Conservation (phyloP, 2,329 filamentous ascomycete genomes). For the Pseudopithomyces chartarum region DNA sequence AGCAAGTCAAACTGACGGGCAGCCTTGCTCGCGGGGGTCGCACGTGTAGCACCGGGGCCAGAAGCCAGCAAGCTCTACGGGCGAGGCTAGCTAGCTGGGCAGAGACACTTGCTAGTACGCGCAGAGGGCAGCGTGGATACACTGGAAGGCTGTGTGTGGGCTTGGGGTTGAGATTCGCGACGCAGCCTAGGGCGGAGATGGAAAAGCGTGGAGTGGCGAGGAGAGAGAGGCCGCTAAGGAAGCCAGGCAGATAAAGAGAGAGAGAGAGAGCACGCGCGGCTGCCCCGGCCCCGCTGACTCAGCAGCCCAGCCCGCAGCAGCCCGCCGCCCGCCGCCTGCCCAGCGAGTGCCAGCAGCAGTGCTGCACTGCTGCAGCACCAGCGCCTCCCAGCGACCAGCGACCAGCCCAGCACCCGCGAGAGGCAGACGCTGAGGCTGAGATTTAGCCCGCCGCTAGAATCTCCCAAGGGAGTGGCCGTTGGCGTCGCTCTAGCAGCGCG, state of each 20-base stretch:
- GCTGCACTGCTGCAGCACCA: neutral
- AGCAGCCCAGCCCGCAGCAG: constrained; percentile 6
- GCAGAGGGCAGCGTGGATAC: constrained; percentile 5
- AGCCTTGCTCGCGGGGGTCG: constrained; percentile 22
- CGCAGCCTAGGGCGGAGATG: constrained; percentile 42
- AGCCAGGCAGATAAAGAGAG: constrained; percentile 9
- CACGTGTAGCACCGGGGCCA: constrained; percentile 36
- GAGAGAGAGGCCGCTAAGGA: constrained; percentile 20
- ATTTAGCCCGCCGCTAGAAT: constrained; percentile 12
- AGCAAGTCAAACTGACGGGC: neutral
- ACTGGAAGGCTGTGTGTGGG: too few species aligned
- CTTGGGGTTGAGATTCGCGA: constrained; percentile 42
- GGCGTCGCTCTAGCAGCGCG: constrained; percentile 2
- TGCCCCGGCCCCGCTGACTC: constrained; percentile 24
- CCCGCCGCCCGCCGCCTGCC: neutral
- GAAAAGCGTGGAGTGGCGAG: constrained; percentile 41
- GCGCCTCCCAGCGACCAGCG: constrained; percentile 10
- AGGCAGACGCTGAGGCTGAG: constrained; percentile 9
- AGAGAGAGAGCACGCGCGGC: neutral
- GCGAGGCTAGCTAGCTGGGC: neutral
- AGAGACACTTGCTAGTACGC: neutral
- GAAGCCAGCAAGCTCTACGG: too few species aligned
- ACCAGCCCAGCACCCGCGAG: constrained; percentile 9
- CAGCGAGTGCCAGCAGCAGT: neutral
- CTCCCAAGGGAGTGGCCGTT: constrained; percentile 6